These are phyloP conservation scores for Zopfia rhizophila DNA, from an alignment of 2,329 filamentous ascomycete genomes.

Conservation along the genomic window DNA sequence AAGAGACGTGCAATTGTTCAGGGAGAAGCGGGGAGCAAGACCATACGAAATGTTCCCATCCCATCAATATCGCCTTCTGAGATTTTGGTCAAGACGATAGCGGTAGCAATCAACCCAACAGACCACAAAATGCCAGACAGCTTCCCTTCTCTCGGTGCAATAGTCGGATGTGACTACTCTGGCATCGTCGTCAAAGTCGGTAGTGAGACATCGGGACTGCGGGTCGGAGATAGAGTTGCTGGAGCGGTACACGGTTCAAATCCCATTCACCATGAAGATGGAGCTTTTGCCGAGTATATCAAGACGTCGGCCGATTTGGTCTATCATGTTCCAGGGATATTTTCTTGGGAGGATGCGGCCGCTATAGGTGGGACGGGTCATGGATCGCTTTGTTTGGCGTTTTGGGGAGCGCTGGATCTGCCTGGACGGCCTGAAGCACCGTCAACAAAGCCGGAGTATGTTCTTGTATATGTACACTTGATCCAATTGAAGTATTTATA, in stretches of 20 bases:
- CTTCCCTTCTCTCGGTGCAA: slow-evolving; percentile 51
- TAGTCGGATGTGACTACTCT: slow-evolving; percentile 65
- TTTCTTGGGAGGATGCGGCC: slow-evolving; percentile 63
- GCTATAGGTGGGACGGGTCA: slow-evolving; percentile 64
- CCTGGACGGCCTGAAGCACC: slow-evolving; percentile 63
- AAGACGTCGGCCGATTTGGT: slow-evolving; percentile 64
- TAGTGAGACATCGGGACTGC: slow-evolving; percentile 58
- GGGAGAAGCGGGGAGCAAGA: no score
- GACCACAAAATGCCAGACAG: slow-evolving; percentile 61
- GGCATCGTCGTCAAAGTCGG: slow-evolving; percentile 65
- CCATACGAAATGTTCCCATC: no score
- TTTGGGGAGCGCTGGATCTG: no score
- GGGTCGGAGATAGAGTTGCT: slow-evolving; percentile 63
- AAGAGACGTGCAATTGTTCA: no score
- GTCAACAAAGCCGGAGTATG: slow-evolving; percentile 55
- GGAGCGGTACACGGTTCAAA: slow-evolving; percentile 61
- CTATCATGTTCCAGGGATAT: slow-evolving; percentile 57
- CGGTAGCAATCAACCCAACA: slow-evolving; percentile 66
- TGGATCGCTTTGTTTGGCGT: no score
- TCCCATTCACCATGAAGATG: slow-evolving; percentile 56
- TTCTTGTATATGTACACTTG: no score
- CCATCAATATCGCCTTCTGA: no score
- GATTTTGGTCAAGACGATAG: slow-evolving; percentile 63
- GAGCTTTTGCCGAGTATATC: slow-evolving; percentile 65
- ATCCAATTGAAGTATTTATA: no score